These are phyloP conservation scores for Backusella liffmaniae DNA, from an alignment of 192 early-diverging fungal species.

Conservation along the genomic window DNA sequence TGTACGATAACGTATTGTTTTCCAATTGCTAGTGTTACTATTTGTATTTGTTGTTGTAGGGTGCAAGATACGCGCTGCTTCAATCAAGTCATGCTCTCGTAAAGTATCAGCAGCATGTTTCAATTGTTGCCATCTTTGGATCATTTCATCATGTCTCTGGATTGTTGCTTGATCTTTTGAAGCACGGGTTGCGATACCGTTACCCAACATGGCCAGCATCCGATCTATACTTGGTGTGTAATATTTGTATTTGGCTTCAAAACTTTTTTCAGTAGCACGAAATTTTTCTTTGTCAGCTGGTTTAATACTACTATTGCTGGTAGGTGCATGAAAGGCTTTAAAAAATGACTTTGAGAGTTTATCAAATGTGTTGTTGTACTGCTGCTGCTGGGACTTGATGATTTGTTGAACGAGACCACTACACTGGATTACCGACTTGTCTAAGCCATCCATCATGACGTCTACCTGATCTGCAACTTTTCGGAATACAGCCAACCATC, in stretches of 20 bases:
- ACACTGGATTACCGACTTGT: conserved; percentile 50
- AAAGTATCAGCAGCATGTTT: conserved; percentile 34
- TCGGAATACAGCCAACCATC: conserved; percentile 56
- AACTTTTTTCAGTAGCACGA: conserved; percentile 44
- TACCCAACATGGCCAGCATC: conserved; percentile 57
- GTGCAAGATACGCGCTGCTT: conserved; percentile 20
- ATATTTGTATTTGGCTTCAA: conserved; percentile 59
- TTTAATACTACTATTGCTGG: not conserved
- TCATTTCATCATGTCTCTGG: conserved; percentile 47
- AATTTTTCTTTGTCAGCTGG: conserved; percentile 47
- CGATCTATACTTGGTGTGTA: conserved; percentile 56
- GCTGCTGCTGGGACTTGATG: conserved; percentile 20
- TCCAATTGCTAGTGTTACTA: conserved; percentile 14
- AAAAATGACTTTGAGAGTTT: conserved; percentile 21
- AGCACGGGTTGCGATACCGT: conserved; percentile 47
- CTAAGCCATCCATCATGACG: conserved; percentile 58
- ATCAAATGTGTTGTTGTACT: conserved; percentile 20
- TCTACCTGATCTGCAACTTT: conserved; percentile 54
- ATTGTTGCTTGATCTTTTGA: conserved; percentile 38
- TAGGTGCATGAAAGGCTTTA: not conserved
- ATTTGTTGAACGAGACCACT: conserved; percentile 25
- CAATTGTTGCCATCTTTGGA: conserved; percentile 50
- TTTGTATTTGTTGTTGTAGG: not conserved
- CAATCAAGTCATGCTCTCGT: conserved; percentile 19
- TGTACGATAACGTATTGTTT: conserved; percentile 17